phyloP scores from a whole-genome alignment of 768 basidiomycete species.

The Amanita rimosa region DNA sequence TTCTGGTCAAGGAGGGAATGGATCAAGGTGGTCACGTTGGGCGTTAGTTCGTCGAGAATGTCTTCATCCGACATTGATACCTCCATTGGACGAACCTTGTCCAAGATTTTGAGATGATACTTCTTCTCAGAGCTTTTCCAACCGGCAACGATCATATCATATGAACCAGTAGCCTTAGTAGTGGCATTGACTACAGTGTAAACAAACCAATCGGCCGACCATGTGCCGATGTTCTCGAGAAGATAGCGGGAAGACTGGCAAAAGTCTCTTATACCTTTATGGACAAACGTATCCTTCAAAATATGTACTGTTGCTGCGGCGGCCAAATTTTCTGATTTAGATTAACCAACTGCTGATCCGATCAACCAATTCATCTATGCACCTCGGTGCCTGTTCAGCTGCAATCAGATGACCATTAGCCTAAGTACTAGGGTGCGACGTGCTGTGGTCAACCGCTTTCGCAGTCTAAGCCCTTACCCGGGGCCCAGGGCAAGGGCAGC shows the following conservation, averaged over 20 bases:
- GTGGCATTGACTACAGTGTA: slow-evolving; percentile 45
- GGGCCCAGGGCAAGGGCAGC: no score
- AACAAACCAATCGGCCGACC: slow-evolving; percentile 77
- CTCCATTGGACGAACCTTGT: slow-evolving; percentile 28
- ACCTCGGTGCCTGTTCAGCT: no score
- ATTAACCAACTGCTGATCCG: no score
- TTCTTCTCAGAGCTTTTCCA: slow-evolving; percentile 51
- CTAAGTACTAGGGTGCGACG: no score
- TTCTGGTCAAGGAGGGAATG: slow-evolving; percentile 47
- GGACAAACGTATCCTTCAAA: slow-evolving; percentile 49
- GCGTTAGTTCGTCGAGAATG: slow-evolving; percentile 39
- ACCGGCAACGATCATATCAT: slow-evolving; percentile 33
- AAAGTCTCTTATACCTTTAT: slow-evolving; percentile 57
- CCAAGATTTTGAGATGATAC: slow-evolving; percentile 43
- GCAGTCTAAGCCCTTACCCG: no score
- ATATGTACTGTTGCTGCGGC: no score
- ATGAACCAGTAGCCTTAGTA: slow-evolving; percentile 32
- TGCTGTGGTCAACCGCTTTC: no score
- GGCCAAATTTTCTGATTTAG: no score
- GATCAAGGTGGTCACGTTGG: slow-evolving; percentile 49
- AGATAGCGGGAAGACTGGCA: slow-evolving; percentile 43
- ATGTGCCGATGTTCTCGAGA: slow-evolving; percentile 50
- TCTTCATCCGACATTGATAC: slow-evolving; percentile 40
- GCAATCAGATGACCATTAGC: no score
- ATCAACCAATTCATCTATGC: no score